phyloP scores from a whole-genome alignment of 257 asterid genomes.

The Scutellaria baicalensis region DNA sequence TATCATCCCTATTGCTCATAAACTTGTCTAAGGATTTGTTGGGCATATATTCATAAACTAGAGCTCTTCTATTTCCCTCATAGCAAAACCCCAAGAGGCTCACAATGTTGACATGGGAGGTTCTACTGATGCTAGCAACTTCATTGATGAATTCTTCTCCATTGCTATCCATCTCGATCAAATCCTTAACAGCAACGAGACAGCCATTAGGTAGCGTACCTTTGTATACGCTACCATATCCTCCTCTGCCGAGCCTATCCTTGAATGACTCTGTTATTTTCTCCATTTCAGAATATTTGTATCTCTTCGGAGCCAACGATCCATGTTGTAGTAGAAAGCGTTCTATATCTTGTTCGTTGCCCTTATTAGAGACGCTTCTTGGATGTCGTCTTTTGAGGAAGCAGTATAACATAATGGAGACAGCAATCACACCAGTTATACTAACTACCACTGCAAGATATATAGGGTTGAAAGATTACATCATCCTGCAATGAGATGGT shows the following conservation, averaged over 20 bases:
- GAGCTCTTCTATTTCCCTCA: neutral
- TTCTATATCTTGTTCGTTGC: conserved; percentile 7
- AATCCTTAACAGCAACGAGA: neutral
- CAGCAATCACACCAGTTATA: neutral
- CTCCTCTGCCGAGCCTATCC: conserved; percentile 34
- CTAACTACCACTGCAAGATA: neutral
- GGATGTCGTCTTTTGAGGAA: neutral
- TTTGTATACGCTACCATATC: conserved; percentile 10
- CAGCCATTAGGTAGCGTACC: neutral
- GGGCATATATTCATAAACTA: conserved; percentile 11
- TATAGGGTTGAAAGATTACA: neutral
- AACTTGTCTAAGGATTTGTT: conserved; percentile 39
- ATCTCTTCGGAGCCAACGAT: conserved; percentile 22
- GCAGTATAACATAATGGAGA: neutral
- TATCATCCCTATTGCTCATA: conserved; percentile 5
- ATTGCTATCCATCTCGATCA: neutral
- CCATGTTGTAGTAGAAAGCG: conserved; percentile 11
- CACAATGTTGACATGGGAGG: conserved; percentile 10
- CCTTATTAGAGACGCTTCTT: neutral
- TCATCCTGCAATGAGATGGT: neutral
- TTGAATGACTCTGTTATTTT: conserved; percentile 29
- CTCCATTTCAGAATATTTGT: conserved; percentile 18
- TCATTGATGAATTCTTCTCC: conserved; percentile 12
- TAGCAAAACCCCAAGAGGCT: conserved; percentile 11
- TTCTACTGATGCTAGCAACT: conserved; percentile 8